A percentile compares a stretch with the other conserved stretches of the same genome.
These are phyloP conservation scores for Solanum hybrid DNA, from an alignment of 305 asterid species.

Conservation along the genomic window DNA sequence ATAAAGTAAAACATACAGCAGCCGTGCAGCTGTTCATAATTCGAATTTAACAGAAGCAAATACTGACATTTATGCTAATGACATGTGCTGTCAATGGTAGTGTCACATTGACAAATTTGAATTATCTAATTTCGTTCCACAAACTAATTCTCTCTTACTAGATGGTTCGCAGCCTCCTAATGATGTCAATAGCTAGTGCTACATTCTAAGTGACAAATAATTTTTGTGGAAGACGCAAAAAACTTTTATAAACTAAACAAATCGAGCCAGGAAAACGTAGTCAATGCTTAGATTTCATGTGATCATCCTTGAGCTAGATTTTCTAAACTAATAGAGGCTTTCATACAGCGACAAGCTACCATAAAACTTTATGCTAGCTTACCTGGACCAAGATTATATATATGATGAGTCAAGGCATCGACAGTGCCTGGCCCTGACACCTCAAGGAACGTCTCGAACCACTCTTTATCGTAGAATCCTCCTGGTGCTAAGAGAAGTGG, in stretches of 20 bases:
- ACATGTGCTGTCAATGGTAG: neutral
- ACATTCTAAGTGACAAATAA: neutral
- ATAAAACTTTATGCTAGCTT: neutral
- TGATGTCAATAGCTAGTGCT: neutral
- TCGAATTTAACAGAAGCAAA: neutral
- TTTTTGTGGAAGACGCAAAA: neutral
- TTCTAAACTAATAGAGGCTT: neutral
- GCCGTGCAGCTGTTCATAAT: neutral
- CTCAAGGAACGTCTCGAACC: slow-evolving; percentile 59
- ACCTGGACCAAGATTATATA: slow-evolving; percentile 89
- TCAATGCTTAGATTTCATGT: neutral
- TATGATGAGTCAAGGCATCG: slow-evolving; percentile 60
- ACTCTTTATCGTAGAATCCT: slow-evolving; percentile 72
- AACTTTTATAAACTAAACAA: neutral
- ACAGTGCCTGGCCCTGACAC: slow-evolving; percentile 55
- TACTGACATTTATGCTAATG: neutral
- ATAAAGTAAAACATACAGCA: neutral
- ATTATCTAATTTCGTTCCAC: neutral
- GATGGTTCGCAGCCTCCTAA: neutral
- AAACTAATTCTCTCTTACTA: neutral
- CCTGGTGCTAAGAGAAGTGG: slow-evolving; percentile 78
- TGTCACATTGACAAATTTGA: neutral
- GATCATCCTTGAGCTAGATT: neutral
- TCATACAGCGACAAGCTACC: neutral
- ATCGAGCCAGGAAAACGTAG: neutral